Base-by-base conservation (phyloP, 208 protist species). In the Trypanosoma conorhini region DNA sequence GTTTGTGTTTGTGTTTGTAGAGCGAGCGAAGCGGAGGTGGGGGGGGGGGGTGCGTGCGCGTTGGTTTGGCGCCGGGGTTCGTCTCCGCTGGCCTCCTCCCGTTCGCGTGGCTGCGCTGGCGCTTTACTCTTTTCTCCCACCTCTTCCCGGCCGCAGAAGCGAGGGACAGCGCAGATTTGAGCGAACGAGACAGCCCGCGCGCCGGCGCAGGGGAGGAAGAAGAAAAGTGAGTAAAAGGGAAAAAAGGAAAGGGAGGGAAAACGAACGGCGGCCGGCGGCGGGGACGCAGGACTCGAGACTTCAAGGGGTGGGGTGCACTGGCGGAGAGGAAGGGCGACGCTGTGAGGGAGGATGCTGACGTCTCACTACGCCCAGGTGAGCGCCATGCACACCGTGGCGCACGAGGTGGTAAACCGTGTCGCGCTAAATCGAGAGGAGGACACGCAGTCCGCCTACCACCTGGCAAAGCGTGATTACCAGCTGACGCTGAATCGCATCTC, bases 401-500 rank as follows among this genome's bases (percentile, higher is more conserved):
- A 76, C 56, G 76, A 81, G 67, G 73, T 88, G 30, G 79, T 79
- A 12, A 79, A 88, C 62, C 80, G 81, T 46, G 72, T 86, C 33
- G 81, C 74, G 13, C 38, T 79, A 17, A 42, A 69, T 30, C 59
- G 69, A 24, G 62, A 67, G 10, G 70, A 85, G 62, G 56, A 68
- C 31, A 21, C n/a, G 4, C 61, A 73, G 65, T 46, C 59, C 7
- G 67, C 69, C 26, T 88, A 85, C 64, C 57, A 81, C 10, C 48
- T 67, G n/a, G 75, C 82, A 24, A 84, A 82, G 60, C 38, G 33
- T 28, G 76, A 88, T 26, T 83, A 88, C 62, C 48, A 85, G 42
- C 42, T 74, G 5, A 31, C 48, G 26, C 75, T 82, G 60, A 65
- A 82, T 28, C 75, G 76, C 62, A 73, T 80, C 42, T 73, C 62